Conservation (phyloP, 352 stramenopile species). For the Phytopythium oedochilum region DNA sequence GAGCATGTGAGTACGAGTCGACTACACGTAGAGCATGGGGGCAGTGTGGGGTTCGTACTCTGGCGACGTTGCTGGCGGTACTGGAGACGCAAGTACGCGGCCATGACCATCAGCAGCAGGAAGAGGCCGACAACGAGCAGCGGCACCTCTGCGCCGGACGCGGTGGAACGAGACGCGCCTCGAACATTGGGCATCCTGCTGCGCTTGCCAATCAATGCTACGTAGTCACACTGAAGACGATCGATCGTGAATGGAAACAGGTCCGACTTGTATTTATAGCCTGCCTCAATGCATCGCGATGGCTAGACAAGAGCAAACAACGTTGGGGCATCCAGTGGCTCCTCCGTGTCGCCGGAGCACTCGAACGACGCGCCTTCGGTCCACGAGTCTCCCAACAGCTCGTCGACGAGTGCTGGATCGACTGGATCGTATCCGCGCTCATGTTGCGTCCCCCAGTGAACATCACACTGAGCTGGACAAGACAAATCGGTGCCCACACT, state of each 20-base stretch:
- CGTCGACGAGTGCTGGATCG: too few species aligned
- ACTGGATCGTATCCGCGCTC: too few species aligned
- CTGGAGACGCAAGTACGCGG: slow-evolving; percentile 32
- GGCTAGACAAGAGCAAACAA: too few species aligned
- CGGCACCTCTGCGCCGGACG: slow-evolving; percentile 13
- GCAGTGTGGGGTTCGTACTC: slow-evolving; percentile 5
- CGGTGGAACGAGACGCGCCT: neutral
- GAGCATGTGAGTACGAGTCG: neutral
- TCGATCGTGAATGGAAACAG: neutral
- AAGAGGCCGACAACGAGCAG: slow-evolving; percentile 36
- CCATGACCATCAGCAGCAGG: slow-evolving; percentile 29
- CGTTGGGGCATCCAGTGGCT: neutral
- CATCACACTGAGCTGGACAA: too few species aligned
- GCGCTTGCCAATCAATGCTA: neutral
- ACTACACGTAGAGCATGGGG: neutral
- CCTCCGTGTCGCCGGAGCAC: neutral
- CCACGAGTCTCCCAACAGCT: neutral
- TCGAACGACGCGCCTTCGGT: neutral
- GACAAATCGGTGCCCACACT: neutral
- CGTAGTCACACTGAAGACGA: neutral
- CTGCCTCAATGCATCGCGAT: too few species aligned
- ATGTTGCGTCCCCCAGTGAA: too few species aligned
- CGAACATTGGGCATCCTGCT: neutral
- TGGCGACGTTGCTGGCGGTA: slow-evolving; percentile 21
- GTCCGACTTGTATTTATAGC: slow-evolving; percentile 2